Evolutionary conservation across 768 basidiomycete species (phyloP).

Genomic region (Termitomyces heimii): DNA sequence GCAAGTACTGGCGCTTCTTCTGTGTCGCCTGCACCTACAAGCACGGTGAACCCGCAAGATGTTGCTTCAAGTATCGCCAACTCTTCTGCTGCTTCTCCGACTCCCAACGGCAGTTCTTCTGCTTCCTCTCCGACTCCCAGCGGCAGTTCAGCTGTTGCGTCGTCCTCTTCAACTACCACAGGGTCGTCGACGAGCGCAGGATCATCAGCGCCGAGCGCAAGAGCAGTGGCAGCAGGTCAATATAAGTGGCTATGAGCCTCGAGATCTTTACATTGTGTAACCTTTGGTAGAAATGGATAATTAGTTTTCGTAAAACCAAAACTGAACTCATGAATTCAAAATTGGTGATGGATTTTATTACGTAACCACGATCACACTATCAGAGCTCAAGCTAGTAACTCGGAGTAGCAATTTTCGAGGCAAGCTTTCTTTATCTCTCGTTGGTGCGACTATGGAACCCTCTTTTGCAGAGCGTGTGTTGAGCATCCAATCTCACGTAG

Average conservation of each 20-base stretch:
- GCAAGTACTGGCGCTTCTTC: not conserved
- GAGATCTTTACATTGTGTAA: slow-evolving; percentile 22
- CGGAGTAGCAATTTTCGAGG: slow-evolving; percentile 7
- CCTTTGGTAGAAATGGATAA: not conserved
- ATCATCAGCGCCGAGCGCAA: slow-evolving; percentile 14
- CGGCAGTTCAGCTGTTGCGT: not conserved
- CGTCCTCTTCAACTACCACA: not conserved
- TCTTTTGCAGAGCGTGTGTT: slow-evolving; percentile 51
- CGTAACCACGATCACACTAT: slow-evolving; percentile 1
- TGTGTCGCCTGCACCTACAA: slow-evolving; percentile 3
- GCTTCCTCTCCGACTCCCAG: slow-evolving; percentile 10
- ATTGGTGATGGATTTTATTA: slow-evolving; percentile 6
- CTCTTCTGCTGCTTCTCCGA: slow-evolving; percentile 9
- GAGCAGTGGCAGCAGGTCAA: too few relatives aligned
- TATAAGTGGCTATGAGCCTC: slow-evolving; percentile 26
- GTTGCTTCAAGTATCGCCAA: slow-evolving; percentile 28
- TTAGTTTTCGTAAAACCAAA: not conserved
- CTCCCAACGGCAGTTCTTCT: not conserved
- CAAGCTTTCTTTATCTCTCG: slow-evolving; percentile 1
- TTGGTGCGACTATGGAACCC: slow-evolving; percentile 4
- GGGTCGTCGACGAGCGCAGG: not conserved
- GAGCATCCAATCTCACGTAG: slow-evolving; percentile 91
- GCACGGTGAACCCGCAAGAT: slow-evolving; percentile 22
- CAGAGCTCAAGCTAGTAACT: not conserved
- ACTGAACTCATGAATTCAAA: too few relatives aligned